Evolutionary conservation across 2,329 filamentous ascomycete species (phyloP), one percentile per base, ranked within the genome.

Genomic region (Hirsutella rhossiliensis): DNA sequence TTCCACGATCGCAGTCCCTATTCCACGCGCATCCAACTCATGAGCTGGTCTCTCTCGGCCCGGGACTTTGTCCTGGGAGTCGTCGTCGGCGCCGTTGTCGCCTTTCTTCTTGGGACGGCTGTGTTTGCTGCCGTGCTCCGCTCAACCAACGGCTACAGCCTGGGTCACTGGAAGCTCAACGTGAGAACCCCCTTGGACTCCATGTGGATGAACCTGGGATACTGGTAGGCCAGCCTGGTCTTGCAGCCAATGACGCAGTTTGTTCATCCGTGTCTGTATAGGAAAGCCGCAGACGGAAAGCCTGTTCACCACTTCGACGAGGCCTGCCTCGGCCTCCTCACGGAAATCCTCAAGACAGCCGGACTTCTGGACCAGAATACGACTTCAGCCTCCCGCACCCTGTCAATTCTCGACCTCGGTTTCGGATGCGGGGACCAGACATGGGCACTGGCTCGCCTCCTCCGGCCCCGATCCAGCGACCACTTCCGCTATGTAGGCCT

Each of bases 191-290:
- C 69, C 1, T 60, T 67, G 2, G 52, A 56, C 5, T 66, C 64
- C n/a, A 75, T 78, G 73, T 80, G 76, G 75, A 79, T 79, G 73
- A 79, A 78, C 45, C 69, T 79, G 60, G 76, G 75, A 0, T 78
- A 73, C 47, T 80, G 75, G 76, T 69, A 31, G 18, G 42, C 17
- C 11, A 15, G 12, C 11, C 5, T 4, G 6, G 9, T 13, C 12
- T 19, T 27, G 12, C 15, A 17, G 18, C 4, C 12, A 4, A 18
- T 13, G 15, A 17, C 18, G 4, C 5, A 2, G 9, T 15, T 9
- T 2, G 4, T 17, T 11, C n/a, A 17, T 17, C n/a, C n/a, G 31
- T 17, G 9, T 37, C 34, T 18, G 3, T 23, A 2, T 34, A 64
- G 64, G 63, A 62, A 50, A 42, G 52, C 51, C 2, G 13, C 44